phyloP scores from a whole-genome alignment of 768 basidiomycete species.

The Polyporus arcularius region DNA sequence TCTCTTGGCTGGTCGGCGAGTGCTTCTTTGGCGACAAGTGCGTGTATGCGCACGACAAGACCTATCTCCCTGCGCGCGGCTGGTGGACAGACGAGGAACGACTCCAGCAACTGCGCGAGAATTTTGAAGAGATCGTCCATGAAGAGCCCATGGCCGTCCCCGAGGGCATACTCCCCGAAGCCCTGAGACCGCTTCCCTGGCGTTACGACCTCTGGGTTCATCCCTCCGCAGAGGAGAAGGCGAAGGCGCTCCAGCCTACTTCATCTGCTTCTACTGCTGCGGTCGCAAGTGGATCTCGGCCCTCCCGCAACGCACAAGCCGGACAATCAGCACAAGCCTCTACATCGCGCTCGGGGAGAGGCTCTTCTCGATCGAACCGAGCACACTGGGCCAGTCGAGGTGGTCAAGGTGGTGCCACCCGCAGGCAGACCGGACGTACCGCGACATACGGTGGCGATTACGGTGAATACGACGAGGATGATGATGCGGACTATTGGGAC shows the following conservation, averaged over 20 bases:
- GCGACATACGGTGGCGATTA: too few relatives aligned
- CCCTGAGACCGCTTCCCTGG: neutral
- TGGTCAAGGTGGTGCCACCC: too few relatives aligned
- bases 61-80: conserved; percentile 43
- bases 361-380: too few relatives aligned
- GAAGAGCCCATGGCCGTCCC: neutral
- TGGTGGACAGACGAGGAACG: conserved; percentile 44
- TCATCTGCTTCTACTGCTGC: too few relatives aligned
- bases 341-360: too few relatives aligned
- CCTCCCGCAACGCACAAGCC: too few relatives aligned
- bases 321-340: too few relatives aligned
- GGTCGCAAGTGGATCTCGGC: too few relatives aligned
- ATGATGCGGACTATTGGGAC: too few relatives aligned
- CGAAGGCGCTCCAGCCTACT: neutral
- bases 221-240: neutral
- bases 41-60: conserved; percentile 49
- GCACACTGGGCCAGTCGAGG: too few relatives aligned
- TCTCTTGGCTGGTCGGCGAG: conserved; percentile 38
- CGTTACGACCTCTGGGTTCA: neutral
- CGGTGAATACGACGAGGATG: too few relatives aligned
- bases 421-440: too few relatives aligned
- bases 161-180: neutral
- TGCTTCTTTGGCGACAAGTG: conserved; percentile 46
- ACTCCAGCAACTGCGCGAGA: neutral
- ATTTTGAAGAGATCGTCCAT: neutral